Evolutionary conservation across 2,329 filamentous ascomycete genomes (phyloP).

Genomic region (Ophiosphaerella narmari): DNA sequence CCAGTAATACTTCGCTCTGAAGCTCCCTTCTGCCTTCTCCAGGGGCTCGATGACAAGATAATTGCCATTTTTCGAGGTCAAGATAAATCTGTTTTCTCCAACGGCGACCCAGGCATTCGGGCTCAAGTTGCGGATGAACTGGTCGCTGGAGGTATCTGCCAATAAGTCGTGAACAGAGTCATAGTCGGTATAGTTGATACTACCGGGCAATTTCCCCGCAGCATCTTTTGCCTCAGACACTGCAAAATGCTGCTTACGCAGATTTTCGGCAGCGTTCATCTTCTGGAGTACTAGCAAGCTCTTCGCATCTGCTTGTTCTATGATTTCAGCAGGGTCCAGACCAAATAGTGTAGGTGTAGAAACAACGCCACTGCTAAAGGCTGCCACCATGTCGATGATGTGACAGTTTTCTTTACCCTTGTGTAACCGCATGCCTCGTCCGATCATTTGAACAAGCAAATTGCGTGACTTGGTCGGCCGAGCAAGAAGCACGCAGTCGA

Average conservation of each 20-base stretch:
- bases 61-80: slow-evolving; percentile 65
- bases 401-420: slow-evolving; percentile 86
- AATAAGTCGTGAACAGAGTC: slow-evolving; percentile 90
- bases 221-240: slow-evolving; percentile 60
- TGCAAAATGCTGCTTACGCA: slow-evolving; percentile 64
- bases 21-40: slow-evolving; percentile 45
- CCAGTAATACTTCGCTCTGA: slow-evolving; percentile 49
- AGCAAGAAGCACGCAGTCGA: slow-evolving; percentile 89
- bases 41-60: slow-evolving; percentile 61
- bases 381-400: slow-evolving; percentile 94
- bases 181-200: slow-evolving; percentile 85
- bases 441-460: slow-evolving; percentile 95
- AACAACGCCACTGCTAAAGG: slow-evolving; percentile 79
- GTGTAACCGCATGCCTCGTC: slow-evolving; percentile 84
- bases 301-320: slow-evolving; percentile 67
- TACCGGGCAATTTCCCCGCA: slow-evolving; percentile 44
- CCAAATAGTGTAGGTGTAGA: slow-evolving; percentile 93
- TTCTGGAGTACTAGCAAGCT: slow-evolving; percentile 64
- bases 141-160: slow-evolving; percentile 76
- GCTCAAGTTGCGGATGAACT: slow-evolving; percentile 77
- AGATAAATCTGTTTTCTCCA: slow-evolving; percentile 70
- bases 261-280: slow-evolving; percentile 49
- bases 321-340: slow-evolving; percentile 78
- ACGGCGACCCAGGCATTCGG: slow-evolving; percentile 82
- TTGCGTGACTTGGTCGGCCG: slow-evolving; percentile 92